phyloP scores from a whole-genome alignment of 192 early-diverging fungal genomes.

The Coemansia sp. region DNA sequence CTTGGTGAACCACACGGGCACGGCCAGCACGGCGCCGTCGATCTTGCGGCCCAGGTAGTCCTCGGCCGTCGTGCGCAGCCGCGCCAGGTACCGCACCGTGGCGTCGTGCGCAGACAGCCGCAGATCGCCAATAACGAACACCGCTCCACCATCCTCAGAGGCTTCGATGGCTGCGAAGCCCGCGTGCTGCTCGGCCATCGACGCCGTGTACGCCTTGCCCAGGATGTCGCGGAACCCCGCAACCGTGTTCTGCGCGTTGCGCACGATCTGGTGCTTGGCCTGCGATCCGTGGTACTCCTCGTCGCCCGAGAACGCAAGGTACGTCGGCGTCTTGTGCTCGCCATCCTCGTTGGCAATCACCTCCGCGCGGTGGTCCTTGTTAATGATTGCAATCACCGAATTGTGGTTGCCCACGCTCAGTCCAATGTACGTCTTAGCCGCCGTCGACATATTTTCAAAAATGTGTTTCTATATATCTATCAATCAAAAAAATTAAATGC shows the following conservation, averaged over 20 bases:
- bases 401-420: conserved; percentile 85
- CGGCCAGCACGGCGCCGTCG: conserved; percentile 79
- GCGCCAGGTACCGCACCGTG: conserved; percentile 75
- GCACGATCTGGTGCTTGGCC: conserved; percentile 81
- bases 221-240: conserved; percentile 83
- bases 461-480: conserved; percentile 5
- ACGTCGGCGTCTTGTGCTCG: conserved; percentile 92
- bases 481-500: background rate
- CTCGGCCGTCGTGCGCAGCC: conserved; percentile 87
- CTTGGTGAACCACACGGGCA: conserved; percentile 83
- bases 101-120: conserved; percentile 73
- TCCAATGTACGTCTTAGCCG: conserved; percentile 62
- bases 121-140: conserved; percentile 61
- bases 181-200: conserved; percentile 36
- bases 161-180: conserved; percentile 59
- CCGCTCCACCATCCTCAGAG: conserved; percentile 58
- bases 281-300: conserved; percentile 81
- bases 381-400: conserved; percentile 81
- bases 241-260: conserved; percentile 92
- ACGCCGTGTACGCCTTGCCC: conserved; percentile 55
- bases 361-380: conserved; percentile 71
- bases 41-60: conserved; percentile 79
- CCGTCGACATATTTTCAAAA: conserved; percentile 12
- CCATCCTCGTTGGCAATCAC: conserved; percentile 99
- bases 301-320: conserved; percentile 87